These are phyloP conservation scores for Theileria luwenshuni DNA, from an alignment of 169 alveolate genomes.

Conservation along the genomic window DNA sequence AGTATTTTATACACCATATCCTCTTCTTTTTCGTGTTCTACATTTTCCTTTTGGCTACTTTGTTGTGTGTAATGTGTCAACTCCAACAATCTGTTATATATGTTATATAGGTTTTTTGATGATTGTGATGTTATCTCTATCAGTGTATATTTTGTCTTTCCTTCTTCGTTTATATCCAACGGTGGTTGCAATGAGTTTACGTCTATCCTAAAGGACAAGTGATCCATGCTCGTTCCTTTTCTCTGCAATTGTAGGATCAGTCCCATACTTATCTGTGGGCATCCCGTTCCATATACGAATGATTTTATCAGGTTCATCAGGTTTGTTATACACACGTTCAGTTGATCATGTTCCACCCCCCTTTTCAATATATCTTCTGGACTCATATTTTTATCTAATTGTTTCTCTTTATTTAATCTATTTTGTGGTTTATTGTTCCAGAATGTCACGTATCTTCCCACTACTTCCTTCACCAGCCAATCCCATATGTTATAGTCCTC, in stretches of 20 bases:
- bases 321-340: constrained; percentile 37
- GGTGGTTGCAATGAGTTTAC: constrained; percentile 83
- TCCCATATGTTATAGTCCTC: constrained; percentile 42
- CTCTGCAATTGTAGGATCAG: constrained; percentile 82
- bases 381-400: constrained; percentile 25
- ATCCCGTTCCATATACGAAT: constrained; percentile 64
- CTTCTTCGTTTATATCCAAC: constrained; percentile 62
- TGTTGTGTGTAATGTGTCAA: constrained; percentile 35
- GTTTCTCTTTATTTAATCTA: constrained; percentile 51
- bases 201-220: constrained; percentile 74
- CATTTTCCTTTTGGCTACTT: neutral
- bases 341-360: constrained; percentile 67
- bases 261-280: constrained; percentile 76
- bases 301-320: constrained; percentile 39
- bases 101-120: constrained; percentile 49
- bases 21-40: constrained; percentile 6
- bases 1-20: constrained; percentile 25
- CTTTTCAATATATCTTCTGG: constrained; percentile 46
- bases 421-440: constrained; percentile 70
- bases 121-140: constrained; percentile 58
- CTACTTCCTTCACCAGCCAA: constrained; percentile 46
- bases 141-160: constrained; percentile 64
- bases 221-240: constrained; percentile 87
- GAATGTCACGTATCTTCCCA: constrained; percentile 35
- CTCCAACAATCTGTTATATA: constrained; percentile 53